Evolutionary conservation across 2,329 filamentous ascomycete species (phyloP).

Genomic region (Ploettnerulaceae sp.): DNA sequence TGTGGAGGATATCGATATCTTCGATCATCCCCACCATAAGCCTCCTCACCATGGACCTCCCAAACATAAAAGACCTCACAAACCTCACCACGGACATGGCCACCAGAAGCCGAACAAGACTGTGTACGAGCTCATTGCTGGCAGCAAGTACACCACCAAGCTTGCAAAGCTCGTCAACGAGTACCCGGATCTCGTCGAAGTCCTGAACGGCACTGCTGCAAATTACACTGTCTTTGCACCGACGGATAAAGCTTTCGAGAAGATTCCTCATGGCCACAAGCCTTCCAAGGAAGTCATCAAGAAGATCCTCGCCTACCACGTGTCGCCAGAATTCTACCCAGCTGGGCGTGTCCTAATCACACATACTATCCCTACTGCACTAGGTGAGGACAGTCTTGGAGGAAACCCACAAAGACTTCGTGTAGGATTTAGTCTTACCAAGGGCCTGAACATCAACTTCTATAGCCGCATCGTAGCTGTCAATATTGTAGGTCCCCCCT

Average conservation of each 20-base stretch:
- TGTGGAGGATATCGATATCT: constrained; percentile 33
- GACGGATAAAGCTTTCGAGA: constrained; percentile 68
- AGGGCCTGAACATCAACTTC: constrained; percentile 70
- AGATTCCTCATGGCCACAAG: constrained; percentile 46
- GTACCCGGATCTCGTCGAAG: constrained; percentile 63
- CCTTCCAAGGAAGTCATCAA: constrained; percentile 67
- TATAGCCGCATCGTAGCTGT: constrained; percentile 64
- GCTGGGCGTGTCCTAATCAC: constrained; percentile 59
- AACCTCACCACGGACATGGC: constrained; percentile 33
- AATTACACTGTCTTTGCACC: constrained; percentile 84
- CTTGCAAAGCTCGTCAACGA: constrained; percentile 72
- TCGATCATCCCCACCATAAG: constrained; percentile 22
- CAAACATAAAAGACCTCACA: too few species aligned
- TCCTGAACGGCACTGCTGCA: constrained; percentile 67
- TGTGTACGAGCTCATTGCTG: constrained; percentile 73
- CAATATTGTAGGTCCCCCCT: constrained; percentile 55
- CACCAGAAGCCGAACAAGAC: constrained; percentile 54
- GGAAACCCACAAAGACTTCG: constrained; percentile 67
- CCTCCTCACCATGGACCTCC: constrained; percentile 31
- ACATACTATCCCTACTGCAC: constrained; percentile 69
- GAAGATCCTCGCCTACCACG: constrained; percentile 68
- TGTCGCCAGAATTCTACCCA: constrained; percentile 63
- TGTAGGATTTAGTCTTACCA: constrained; percentile 53
- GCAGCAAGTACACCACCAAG: constrained; percentile 70
- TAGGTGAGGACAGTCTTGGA: constrained; percentile 56